These are phyloP conservation scores for Fragaria vesca DNA, from an alignment of 306 rosid genomes.

Conservation along the genomic window DNA sequence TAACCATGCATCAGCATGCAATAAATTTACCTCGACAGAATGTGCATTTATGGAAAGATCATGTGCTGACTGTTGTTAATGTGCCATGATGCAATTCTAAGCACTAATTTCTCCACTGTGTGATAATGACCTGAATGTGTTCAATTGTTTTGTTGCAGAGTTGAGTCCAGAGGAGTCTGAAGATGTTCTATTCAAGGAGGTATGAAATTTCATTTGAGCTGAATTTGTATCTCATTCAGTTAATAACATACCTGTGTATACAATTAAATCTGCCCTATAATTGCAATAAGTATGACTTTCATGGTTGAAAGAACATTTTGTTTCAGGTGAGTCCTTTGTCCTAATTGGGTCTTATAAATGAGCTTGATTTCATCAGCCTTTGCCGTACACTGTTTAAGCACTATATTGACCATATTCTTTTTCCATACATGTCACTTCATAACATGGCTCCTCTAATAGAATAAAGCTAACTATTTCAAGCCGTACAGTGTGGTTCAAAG, in stretches of 20 bases:
- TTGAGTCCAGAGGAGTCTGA: constrained; percentile 95
- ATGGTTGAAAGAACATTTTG: background rate
- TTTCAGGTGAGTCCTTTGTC: background rate
- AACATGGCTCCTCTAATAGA: background rate
- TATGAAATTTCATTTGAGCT: constrained; percentile 32
- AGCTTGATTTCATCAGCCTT: background rate
- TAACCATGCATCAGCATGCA: constrained; percentile 15
- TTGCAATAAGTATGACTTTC: constrained; percentile 6
- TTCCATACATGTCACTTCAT: background rate
- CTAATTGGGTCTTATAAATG: background rate
- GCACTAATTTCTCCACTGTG: background rate
- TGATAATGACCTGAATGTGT: background rate
- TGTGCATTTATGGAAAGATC: background rate
- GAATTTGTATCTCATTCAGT: constrained; percentile 11
- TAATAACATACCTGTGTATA: background rate
- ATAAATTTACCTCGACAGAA: background rate
- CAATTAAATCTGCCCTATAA: background rate
- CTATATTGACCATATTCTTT: background rate
- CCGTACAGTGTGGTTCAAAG: background rate
- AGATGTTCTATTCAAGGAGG: constrained; percentile 99
- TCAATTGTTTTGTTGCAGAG: constrained; percentile 51
- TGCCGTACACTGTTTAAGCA: background rate
- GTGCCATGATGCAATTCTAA: background rate
- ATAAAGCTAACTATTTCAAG: background rate
- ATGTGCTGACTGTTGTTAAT: background rate